phyloP scores from a whole-genome alignment of 2,329 filamentous ascomycete species.

The Eurotiales sp. region DNA sequence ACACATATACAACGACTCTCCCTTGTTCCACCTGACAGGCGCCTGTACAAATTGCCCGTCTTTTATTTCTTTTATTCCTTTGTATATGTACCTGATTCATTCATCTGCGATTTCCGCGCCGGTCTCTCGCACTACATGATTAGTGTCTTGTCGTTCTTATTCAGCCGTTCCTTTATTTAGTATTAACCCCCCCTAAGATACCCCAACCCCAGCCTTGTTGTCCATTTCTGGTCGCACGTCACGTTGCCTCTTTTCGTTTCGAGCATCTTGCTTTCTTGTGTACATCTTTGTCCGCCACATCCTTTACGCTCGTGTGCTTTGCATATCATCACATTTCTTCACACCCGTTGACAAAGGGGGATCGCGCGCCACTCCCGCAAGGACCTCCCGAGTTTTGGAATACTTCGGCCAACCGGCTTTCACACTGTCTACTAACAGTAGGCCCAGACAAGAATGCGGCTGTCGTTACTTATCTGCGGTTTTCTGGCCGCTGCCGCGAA shows the following conservation, averaged over 20 bases:
- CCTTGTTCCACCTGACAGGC: not conserved
- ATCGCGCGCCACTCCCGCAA: too few relatives aligned
- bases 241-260: too few relatives aligned
- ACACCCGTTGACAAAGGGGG: not conserved
- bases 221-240: not conserved
- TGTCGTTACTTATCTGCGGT: slow-evolving; percentile 1
- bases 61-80: too few relatives aligned
- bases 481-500: slow-evolving; percentile 5
- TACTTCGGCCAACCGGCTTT: not conserved
- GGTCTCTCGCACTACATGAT: too few relatives aligned
- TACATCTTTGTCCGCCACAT: too few relatives aligned
- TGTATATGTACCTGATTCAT: too few relatives aligned
- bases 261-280: too few relatives aligned
- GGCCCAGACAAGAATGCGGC: not conserved
- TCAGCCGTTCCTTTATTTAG: not conserved
- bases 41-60: not conserved
- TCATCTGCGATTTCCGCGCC: too few relatives aligned
- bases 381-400: too few relatives aligned
- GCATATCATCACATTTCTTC: not conserved
- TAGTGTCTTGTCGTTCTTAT: too few relatives aligned
- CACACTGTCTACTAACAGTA: not conserved
- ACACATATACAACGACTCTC: too few relatives aligned
- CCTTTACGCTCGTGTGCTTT: not conserved
- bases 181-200: not conserved
- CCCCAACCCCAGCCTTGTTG: not conserved